phyloP scores from a whole-genome alignment of 306 rosid genomes.

The Hippophae rhamnoides region DNA sequence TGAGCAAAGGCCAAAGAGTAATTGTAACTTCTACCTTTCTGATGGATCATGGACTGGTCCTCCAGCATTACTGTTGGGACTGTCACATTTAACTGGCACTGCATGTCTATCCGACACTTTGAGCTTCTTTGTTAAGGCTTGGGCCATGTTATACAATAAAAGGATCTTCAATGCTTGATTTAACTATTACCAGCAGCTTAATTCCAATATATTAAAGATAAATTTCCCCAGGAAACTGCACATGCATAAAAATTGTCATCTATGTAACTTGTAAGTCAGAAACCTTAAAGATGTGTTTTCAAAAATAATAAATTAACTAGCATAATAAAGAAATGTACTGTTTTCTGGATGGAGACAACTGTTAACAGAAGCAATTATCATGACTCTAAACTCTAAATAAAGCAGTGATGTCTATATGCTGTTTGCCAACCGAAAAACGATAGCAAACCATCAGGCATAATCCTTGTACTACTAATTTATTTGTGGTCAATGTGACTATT shows the following conservation, averaged over 20 bases:
- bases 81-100: constrained; percentile 12
- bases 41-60: constrained; percentile 6
- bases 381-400: background rate
- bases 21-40: constrained; percentile 3
- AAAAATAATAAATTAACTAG: background rate
- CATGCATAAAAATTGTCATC: background rate
- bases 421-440: too few relatives aligned
- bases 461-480: too few relatives aligned
- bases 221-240: constrained; percentile 7
- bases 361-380: background rate
- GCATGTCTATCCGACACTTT: constrained; percentile 14
- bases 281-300: background rate
- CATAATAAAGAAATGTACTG: background rate
- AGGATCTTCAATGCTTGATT: constrained; percentile 6
- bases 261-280: too few relatives aligned
- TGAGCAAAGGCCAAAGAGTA: too few relatives aligned
- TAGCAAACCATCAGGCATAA: too few relatives aligned
- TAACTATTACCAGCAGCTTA: constrained; percentile 1
- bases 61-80: constrained; percentile 9
- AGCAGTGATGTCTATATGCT: too few relatives aligned
- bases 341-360: too few relatives aligned
- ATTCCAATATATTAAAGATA: background rate
- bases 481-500: too few relatives aligned
- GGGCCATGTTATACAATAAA: constrained; percentile 15
- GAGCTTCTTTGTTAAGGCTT: constrained; percentile 15